Percentiles rank a stretch among this genome's conserved stretches.
Evolutionary conservation across 164 flowering plant species (phyloP).

Genomic region (Akebia trifoliata): DNA sequence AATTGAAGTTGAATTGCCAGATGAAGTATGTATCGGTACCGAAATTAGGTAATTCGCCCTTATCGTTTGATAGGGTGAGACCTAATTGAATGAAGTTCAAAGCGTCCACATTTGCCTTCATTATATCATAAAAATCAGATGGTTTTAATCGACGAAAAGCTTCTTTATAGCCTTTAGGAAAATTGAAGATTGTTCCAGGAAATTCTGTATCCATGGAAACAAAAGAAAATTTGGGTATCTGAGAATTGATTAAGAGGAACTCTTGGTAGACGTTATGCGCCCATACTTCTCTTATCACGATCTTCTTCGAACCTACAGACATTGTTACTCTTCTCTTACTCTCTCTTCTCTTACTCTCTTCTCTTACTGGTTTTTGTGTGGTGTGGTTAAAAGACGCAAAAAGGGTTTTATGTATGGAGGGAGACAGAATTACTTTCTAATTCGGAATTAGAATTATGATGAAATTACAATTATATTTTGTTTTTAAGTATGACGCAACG

Average conservation of each 20-base stretch:
- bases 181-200: neutral
- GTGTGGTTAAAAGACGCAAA: too few relatives aligned
- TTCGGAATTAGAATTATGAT: too few relatives aligned
- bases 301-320: neutral
- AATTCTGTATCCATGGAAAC: constrained; percentile 2
- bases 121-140: neutral
- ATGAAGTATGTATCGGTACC: constrained; percentile 1
- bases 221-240: neutral
- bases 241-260: neutral
- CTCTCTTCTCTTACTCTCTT: too few relatives aligned
- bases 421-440: too few relatives aligned
- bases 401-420: too few relatives aligned
- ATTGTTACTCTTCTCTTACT: too few relatives aligned
- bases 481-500: too few relatives aligned
- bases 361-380: too few relatives aligned
- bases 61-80: neutral
- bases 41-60: neutral
- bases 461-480: too few relatives aligned
- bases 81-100: constrained; percentile 4
- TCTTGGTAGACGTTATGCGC: neutral
- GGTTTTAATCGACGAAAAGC: neutral
- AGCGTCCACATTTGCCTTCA: constrained; percentile 1
- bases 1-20: constrained; percentile 10
- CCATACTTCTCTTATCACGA: constrained; percentile 4
- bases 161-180: neutral